Conservation (phyloP, 2,329 filamentous ascomycete species). For the Samsoniella hepiali region DNA sequence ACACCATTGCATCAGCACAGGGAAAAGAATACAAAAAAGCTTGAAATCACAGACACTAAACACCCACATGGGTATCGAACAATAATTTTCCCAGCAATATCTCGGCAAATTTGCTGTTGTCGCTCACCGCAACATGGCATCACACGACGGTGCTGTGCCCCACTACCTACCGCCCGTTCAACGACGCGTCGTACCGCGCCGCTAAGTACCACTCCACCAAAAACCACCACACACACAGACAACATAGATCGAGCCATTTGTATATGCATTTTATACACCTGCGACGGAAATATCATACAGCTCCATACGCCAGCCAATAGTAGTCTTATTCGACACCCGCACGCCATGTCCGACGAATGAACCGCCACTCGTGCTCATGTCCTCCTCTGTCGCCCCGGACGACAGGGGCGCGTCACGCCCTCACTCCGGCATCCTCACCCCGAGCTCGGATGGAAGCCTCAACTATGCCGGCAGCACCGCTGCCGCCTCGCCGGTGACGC, state of each 20-base stretch:
- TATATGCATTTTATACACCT: slow-evolving; percentile 1
- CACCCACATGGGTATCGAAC: too few species aligned
- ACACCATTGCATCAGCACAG: too few species aligned
- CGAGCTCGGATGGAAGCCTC: slow-evolving; percentile 38
- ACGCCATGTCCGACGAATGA: slow-evolving; percentile 14
- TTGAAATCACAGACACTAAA: neutral
- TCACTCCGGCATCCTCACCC: slow-evolving; percentile 40
- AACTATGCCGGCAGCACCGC: slow-evolving; percentile 30
- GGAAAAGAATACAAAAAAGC: neutral
- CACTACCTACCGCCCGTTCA: neutral
- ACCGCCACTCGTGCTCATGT: slow-evolving; percentile 26
- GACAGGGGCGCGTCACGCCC: slow-evolving; percentile 50
- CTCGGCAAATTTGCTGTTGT: neutral
- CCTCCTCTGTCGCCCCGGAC: slow-evolving; percentile 32
- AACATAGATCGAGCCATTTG: neutral
- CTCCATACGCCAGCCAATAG: neutral
- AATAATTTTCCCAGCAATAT: neutral
- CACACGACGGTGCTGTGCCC: neutral
- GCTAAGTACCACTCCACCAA: neutral
- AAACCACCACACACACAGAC: slow-evolving; percentile 9
- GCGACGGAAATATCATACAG: neutral
- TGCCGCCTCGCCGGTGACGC: slow-evolving; percentile 27
- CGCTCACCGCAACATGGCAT: neutral
- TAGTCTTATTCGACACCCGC: neutral
- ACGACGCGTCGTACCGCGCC: slow-evolving; percentile 12